Conservation (phyloP, 2,329 filamentous ascomycete genomes). For the Aspergillus sergii region DNA sequence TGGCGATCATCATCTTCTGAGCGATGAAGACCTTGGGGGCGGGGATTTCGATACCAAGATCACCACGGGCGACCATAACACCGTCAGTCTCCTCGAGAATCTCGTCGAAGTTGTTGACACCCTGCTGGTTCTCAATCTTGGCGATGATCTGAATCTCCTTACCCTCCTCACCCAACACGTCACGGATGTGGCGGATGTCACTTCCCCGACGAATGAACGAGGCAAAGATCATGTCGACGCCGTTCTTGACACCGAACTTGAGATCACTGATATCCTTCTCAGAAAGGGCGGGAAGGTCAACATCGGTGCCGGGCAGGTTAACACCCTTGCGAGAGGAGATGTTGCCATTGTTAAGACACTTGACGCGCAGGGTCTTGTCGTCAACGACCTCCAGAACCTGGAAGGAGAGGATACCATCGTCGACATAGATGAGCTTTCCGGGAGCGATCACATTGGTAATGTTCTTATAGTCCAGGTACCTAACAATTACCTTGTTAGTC, state of each 20-base stretch:
- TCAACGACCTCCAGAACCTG: conserved; percentile 87
- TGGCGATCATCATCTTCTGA: conserved; percentile 99
- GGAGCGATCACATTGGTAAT: conserved; percentile 96
- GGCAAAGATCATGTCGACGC: conserved; percentile 98
- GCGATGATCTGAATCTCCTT: conserved; percentile 98
- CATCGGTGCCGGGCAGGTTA: conserved; percentile 97
- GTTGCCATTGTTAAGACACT: conserved; percentile 94
- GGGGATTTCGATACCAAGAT: conserved; percentile 97
- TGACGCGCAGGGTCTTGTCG: conserved; percentile 82
- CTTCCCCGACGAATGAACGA: conserved; percentile 95
- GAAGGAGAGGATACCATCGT: conserved; percentile 96
- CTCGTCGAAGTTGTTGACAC: conserved; percentile 99
- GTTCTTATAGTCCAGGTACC: conserved; percentile 99
- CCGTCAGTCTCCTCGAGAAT: conserved; percentile 95
- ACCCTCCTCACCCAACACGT: conserved; percentile 86
- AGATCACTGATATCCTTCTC: conserved; percentile 98
- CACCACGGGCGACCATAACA: conserved; percentile 99
- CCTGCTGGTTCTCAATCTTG: conserved; percentile 99
- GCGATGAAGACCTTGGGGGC: conserved; percentile 98
- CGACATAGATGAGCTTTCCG: conserved; percentile 95
- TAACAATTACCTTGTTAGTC: conserved; percentile 39
- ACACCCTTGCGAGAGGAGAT: conserved; percentile 99
- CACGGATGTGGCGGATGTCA: conserved; percentile 90
- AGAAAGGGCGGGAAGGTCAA: conserved; percentile 93
- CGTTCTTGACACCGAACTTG: conserved; percentile 95